Percentiles rank a stretch among this genome's conserved stretches.
phyloP scores from a whole-genome alignment of 768 basidiomycete species.

The Lentinula edodes region DNA sequence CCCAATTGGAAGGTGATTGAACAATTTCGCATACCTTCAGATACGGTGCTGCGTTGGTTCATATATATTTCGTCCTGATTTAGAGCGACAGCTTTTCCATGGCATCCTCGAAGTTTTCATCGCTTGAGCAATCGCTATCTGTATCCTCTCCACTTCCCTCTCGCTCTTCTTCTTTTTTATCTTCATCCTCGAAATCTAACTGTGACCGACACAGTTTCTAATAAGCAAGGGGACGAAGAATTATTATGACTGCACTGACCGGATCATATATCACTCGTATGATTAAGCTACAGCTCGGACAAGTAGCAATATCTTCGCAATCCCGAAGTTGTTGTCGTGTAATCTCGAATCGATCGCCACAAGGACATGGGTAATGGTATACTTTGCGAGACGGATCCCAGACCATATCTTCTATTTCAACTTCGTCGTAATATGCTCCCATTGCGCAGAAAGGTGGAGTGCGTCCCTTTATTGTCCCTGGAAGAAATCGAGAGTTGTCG shows the following conservation, averaged over 20 bases:
- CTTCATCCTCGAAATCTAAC: slow-evolving; percentile 83
- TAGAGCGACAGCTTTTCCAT: slow-evolving; percentile 53
- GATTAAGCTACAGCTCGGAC: slow-evolving; percentile 92
- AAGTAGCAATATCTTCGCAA: slow-evolving; percentile 92
- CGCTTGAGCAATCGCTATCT: slow-evolving; percentile 29
- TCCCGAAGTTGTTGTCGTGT: slow-evolving; percentile 76
- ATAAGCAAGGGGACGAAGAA: slow-evolving; percentile 7
- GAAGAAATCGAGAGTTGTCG: not conserved
- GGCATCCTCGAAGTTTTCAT: slow-evolving; percentile 57
- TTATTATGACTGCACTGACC: slow-evolving; percentile 42
- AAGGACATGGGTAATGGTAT: slow-evolving; percentile 96
- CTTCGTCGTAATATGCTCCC: slow-evolving; percentile 68
- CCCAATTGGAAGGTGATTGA: no score
- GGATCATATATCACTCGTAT: slow-evolving; percentile 94
- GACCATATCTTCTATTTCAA: slow-evolving; percentile 76
- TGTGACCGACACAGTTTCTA: slow-evolving; percentile 21
- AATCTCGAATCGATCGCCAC: slow-evolving; percentile 97
- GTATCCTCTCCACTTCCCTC: slow-evolving; percentile 36
- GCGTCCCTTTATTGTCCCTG: not conserved
- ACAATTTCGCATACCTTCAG: no score
- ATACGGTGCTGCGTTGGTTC: no score
- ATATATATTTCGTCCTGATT: not conserved
- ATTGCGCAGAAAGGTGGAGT: slow-evolving; percentile 18
- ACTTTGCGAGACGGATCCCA: slow-evolving; percentile 72
- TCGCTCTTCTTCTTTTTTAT: slow-evolving; percentile 35